Conservation (phyloP, 257 asterid species). For the Mitragyna speciosa region DNA sequence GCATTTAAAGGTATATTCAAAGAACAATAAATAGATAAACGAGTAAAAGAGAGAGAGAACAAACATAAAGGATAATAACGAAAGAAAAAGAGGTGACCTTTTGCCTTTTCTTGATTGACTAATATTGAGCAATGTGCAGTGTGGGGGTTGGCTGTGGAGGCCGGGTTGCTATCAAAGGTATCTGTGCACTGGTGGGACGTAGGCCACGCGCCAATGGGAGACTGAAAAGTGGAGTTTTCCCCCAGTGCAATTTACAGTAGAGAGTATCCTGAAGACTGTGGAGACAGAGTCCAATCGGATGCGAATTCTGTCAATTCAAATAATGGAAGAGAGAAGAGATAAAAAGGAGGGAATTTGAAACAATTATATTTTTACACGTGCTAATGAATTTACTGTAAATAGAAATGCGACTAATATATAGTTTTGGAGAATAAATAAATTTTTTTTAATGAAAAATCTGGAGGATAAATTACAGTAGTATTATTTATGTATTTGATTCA, state of each 20-base stretch:
- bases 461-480: no score
- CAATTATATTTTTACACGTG: background rate
- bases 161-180: background rate
- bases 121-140: background rate
- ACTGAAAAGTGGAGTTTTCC: constrained; percentile 1
- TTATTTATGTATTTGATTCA: no score
- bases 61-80: background rate
- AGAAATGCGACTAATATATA: no score
- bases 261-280: no score
- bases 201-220: constrained; percentile 10
- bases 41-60: background rate
- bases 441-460: no score
- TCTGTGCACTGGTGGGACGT: background rate
- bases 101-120: background rate
- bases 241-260: background rate
- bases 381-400: background rate
- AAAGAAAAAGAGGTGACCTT: constrained; percentile 9
- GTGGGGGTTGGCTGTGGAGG: constrained; percentile 3
- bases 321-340: background rate
- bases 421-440: no score
- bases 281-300: background rate
- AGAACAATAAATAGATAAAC: background rate
- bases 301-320: background rate
- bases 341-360: background rate
- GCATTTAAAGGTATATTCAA: background rate